Base-by-base conservation (phyloP, 441 rosid species). In the Capsella rubella region DNA sequence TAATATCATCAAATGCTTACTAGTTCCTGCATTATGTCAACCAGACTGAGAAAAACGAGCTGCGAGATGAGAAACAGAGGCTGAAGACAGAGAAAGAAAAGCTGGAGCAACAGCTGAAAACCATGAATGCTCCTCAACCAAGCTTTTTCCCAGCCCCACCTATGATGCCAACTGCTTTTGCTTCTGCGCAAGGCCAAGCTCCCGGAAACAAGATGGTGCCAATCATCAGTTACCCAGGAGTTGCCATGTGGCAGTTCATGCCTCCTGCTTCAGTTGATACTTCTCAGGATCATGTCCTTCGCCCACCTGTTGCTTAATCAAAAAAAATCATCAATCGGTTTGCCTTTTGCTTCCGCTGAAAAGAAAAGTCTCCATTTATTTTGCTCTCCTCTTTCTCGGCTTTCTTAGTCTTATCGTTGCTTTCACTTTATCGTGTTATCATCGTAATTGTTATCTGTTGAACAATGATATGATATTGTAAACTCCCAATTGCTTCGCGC, bases 191-290 rank as follows among this genome's bases (percentile, higher is more conserved):
- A 73, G 96, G 89, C 67, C 98, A 91, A 81, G 88, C 92, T 57
- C 86, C 89, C 4, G 93, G 98, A 69, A 91, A 86, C 86, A 95
- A 95, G 84, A 76, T 95, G 87, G 91, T 95, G 71, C 98, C 99
- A 21, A 75, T 91, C 87, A 89, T 92, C 50, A 78, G 98, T 72
- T 95, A 95, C 80, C 99, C 98, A 1, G 94, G 98, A 75, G 93
- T 91, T 57, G 97, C 99, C 14, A 96, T 96, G 98, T 96, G 99
- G 99, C 99, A 96, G 77, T 96, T 96, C 83, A 89, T 96, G 98
- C 99, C 98, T 57, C 97, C 99, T 72, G 96, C 98, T 67, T 81
- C 95, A 11, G 90, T 90, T 46, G 99, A 96, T 80, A 96, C 99
- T 64, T 96, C 99, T 15, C 97, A 96, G 85, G 99, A 96, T 80